Conservation (phyloP, 768 basidiomycete genomes). For the Hebeloma cylindrosporum region DNA sequence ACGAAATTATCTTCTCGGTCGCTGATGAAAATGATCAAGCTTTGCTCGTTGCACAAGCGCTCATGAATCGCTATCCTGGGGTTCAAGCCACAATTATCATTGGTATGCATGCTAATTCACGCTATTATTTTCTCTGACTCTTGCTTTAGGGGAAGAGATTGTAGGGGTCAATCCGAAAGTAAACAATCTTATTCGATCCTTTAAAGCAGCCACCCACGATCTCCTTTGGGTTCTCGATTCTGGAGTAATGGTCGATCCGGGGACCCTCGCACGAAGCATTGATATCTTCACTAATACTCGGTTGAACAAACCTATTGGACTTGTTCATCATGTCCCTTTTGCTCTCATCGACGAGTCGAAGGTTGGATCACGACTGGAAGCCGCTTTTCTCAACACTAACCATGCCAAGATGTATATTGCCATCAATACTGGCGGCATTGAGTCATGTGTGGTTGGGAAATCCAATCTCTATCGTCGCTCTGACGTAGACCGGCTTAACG, state of each 20-base stretch:
- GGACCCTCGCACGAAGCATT: constrained; percentile 82
- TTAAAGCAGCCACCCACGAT: constrained; percentile 77
- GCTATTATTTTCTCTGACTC: constrained; percentile 2
- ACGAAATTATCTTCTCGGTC: constrained; percentile 88
- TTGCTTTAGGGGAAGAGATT: constrained; percentile 63
- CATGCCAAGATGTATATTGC: constrained; percentile 99
- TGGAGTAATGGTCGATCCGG: constrained; percentile 78
- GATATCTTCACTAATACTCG: constrained; percentile 58
- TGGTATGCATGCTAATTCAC: constrained; percentile 42
- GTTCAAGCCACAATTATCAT: constrained; percentile 74
- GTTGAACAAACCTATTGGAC: constrained; percentile 55
- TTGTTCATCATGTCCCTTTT: constrained; percentile 96
- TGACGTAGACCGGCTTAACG: constrained; percentile 77
- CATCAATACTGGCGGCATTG: constrained; percentile 84
- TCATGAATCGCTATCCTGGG: constrained; percentile 76
- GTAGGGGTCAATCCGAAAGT: constrained; percentile 97
- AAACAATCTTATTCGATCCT: constrained; percentile 90
- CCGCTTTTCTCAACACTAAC: constrained; percentile 94
- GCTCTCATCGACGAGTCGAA: constrained; percentile 68
- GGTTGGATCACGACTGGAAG: constrained; percentile 84
- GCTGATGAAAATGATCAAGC: constrained; percentile 90
- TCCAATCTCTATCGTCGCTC: constrained; percentile 92
- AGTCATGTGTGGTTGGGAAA: constrained; percentile 97
- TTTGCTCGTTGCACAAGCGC: constrained; percentile 73
- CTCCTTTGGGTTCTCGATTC: constrained; percentile 97